Percentiles rank a stretch among this genome's conserved stretches.
These are phyloP conservation scores for Agrostemma githago DNA, from an alignment of 148 eudicot species.

Conservation along the genomic window DNA sequence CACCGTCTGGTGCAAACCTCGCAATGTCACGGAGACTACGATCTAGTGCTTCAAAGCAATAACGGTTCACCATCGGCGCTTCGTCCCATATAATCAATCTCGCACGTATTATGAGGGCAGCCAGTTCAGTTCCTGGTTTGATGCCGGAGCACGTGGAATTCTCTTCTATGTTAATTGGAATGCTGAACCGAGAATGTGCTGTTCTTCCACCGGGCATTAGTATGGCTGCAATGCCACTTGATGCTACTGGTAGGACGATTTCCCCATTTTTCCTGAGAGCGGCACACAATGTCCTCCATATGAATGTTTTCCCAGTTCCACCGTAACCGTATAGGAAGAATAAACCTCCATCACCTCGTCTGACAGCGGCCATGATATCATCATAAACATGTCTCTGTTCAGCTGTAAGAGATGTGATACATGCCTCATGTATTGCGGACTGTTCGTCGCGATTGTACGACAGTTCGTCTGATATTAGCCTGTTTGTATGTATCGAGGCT, in stretches of 20 bases:
- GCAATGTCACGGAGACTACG: too few species aligned
- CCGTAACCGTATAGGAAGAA: constrained; percentile 27
- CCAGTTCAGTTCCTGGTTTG: too few species aligned
- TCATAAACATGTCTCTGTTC: not conserved
- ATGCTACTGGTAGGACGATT: constrained; percentile 24
- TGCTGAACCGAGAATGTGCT: constrained; percentile 25
- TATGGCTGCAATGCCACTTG: constrained; percentile 24
- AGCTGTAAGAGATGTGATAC: not conserved
- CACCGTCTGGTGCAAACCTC: too few species aligned
- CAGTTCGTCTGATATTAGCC: too few species aligned
- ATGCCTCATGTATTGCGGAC: not conserved
- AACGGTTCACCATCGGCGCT: too few species aligned
- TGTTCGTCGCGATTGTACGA: not conserved
- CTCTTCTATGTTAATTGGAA: constrained; percentile 8
- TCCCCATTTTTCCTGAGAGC: constrained; percentile 11
- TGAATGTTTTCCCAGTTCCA: constrained; percentile 28
- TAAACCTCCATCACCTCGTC: not conserved
- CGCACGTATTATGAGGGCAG: too few species aligned
- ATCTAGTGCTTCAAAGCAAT: too few species aligned
- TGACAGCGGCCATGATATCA: constrained; percentile 4
- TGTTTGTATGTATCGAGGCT: too few species aligned
- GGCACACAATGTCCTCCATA: constrained; percentile 25
- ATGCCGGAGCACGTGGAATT: not conserved
- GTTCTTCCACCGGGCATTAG: constrained; percentile 17
- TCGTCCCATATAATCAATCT: too few species aligned